Evolutionary conservation across 2,329 filamentous ascomycete genomes (phyloP), one percentile per base, ranked within the genome.

Genomic region (Proliferodiscus dingleyae): DNA sequence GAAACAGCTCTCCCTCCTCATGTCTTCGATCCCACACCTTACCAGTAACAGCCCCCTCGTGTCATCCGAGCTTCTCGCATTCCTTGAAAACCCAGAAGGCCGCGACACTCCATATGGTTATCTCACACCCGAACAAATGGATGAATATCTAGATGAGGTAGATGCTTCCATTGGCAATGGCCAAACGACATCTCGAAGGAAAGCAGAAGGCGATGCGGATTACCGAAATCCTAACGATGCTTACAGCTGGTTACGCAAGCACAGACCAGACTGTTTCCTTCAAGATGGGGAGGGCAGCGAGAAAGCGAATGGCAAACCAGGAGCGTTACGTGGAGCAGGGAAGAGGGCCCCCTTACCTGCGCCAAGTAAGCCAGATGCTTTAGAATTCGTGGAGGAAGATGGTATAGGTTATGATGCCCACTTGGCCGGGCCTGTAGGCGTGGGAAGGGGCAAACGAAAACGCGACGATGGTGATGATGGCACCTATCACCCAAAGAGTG

Each of bases 181-280:
- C 37, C 61, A 42, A 2, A 34, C 47, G 15, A 32, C 50, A 3
- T 41, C 56, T 61, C 63, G 56, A 56, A 18, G 33, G 21, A 21
- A 28, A 30, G 61, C 46, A 68, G 65, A 32, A 62, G 71, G 67
- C 62, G 75, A 78, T 46, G 63, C 75, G 40, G 73, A 75, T 22
- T 66, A 89, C 19, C 78, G 78, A 41, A 97, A 97, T 64, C 89
- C 90, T 0, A 87, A 89, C 33, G 94, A 87, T 48, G 90, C 95
- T 3, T 94, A 95, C 70, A 96, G 94, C 66, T 98, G 93, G 93
- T 78, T 98, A 10, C 80, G 88, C 52, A 83, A 88, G 62, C 77
- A 95, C 66, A 83, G 88, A 48, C 87, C 89, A 3, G 83, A 91
- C 64, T 83, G 89, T 39, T 90, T 95, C 69, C 70, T 94, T 16